Conservation (phyloP, 768 basidiomycete genomes). For the Calocera cornea region DNA sequence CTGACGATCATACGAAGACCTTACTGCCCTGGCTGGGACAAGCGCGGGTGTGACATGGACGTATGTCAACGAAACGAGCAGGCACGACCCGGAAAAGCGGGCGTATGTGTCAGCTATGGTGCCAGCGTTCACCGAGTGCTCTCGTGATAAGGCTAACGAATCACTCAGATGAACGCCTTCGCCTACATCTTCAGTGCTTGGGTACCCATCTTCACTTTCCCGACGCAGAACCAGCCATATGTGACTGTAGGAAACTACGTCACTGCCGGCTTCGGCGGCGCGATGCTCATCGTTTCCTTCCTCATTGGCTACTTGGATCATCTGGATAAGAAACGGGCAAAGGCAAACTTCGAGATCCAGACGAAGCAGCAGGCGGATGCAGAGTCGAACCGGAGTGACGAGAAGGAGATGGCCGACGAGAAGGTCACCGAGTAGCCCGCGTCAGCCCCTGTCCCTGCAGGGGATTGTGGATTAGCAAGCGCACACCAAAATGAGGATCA, state of each 20-base stretch:
- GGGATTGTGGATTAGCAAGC: too few relatives aligned
- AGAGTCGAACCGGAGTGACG: not conserved
- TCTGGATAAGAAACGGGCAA: not conserved
- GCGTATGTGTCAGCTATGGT: constrained; percentile 18
- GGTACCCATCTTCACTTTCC: constrained; percentile 20
- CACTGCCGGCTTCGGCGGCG: constrained; percentile 14
- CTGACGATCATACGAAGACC: constrained; percentile 7
- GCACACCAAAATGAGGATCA: too few relatives aligned
- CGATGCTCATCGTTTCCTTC: constrained; percentile 12
- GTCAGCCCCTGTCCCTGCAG: too few relatives aligned
- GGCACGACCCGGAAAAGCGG: constrained; percentile 17
- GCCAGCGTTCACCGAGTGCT: constrained; percentile 4
- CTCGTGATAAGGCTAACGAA: too few relatives aligned
- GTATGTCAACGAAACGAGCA: constrained; percentile 16
- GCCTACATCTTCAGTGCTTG: constrained; percentile 18
- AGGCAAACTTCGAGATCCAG: not conserved
- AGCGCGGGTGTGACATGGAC: constrained; percentile 16
- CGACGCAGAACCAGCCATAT: constrained; percentile 17
- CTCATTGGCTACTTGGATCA: constrained; percentile 14
- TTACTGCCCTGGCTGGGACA: constrained; percentile 12
- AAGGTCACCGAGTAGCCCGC: too few relatives aligned
- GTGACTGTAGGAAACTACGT: constrained; percentile 14
- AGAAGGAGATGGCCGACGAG: not conserved
- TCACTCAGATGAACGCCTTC: constrained; percentile 20
- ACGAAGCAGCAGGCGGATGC: not conserved